These are phyloP conservation scores for Tothia fuscella DNA, from an alignment of 2,329 filamentous ascomycete genomes.

Conservation along the genomic window DNA sequence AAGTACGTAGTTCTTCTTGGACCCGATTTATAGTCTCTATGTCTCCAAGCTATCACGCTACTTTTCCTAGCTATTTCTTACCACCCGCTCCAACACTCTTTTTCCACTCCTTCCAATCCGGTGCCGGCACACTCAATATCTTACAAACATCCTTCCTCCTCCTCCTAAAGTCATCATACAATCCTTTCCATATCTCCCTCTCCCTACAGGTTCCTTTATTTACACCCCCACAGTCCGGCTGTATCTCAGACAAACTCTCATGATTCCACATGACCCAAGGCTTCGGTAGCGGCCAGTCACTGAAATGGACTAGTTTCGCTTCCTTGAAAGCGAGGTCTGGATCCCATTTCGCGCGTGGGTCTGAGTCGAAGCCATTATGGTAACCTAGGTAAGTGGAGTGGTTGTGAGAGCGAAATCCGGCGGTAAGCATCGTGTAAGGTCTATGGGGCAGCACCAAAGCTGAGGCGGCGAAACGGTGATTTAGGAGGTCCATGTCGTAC, in stretches of 20 bases:
- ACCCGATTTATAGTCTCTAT: no score
- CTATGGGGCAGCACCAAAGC: constrained; percentile 54
- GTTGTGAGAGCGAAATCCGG: constrained; percentile 47
- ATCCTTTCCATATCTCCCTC: constrained; percentile 30
- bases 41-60: no score
- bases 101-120: constrained; percentile 21
- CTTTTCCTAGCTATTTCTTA: no score
- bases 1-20: no score
- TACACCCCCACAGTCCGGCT: constrained; percentile 31
- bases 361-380: constrained; percentile 14
- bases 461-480: constrained; percentile 45
- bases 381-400: constrained; percentile 40
- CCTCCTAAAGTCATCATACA: constrained; percentile 33
- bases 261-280: constrained; percentile 42
- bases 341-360: constrained; percentile 45
- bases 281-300: constrained; percentile 60
- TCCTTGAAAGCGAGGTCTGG: constrained; percentile 43
- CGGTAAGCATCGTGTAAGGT: constrained; percentile 47
- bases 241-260: constrained; percentile 29
- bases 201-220: constrained; percentile 24
- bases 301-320: constrained; percentile 58
- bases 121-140: constrained; percentile 26
- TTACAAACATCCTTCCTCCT: constrained; percentile 30
- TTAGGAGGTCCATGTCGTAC: constrained; percentile 59
- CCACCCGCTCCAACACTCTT: constrained; percentile 7